These are phyloP conservation scores for Ophiostoma piceae DNA, from an alignment of 2,329 filamentous ascomycete genomes.

Conservation along the genomic window DNA sequence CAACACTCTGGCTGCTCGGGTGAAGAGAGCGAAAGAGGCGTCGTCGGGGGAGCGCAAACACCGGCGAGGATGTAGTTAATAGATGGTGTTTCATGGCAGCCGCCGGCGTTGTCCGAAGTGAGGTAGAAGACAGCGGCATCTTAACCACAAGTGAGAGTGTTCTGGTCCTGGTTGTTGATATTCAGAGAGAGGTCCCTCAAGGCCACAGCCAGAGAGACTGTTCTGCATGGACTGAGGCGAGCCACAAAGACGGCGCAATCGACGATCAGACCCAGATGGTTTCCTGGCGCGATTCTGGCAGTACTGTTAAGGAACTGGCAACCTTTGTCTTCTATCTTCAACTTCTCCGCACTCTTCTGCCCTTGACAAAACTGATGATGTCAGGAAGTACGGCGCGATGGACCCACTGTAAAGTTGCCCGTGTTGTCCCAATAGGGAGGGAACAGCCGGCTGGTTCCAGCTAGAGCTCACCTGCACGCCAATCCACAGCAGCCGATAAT, in stretches of 20 bases:
- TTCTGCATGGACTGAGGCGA: neutral
- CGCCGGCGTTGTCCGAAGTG: neutral
- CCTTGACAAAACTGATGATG: conserved; percentile 7
- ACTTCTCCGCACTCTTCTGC: neutral
- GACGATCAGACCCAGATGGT: neutral
- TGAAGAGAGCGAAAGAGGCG: conserved; percentile 29
- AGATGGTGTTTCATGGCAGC: neutral
- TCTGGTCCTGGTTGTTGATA: neutral
- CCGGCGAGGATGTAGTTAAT: neutral
- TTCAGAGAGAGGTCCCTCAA: neutral
- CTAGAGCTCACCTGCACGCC: neutral
- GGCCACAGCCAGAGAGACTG: neutral
- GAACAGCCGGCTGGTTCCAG: neutral
- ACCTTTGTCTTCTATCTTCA: neutral
- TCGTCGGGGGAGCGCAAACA: conserved; percentile 4
- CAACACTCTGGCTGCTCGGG: conserved; percentile 18
- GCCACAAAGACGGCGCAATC: neutral
- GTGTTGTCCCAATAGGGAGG: conserved; percentile 8
- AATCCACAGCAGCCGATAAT: neutral
- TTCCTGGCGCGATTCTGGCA: neutral
- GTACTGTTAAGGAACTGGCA: neutral
- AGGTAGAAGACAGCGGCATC: neutral
- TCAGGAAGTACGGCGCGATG: conserved; percentile 11
- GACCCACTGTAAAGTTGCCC: conserved; percentile 6
- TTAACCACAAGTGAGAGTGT: neutral